Conservation (phyloP, 371 early-diverging fungal genomes). For the Mucor saturninus region DNA sequence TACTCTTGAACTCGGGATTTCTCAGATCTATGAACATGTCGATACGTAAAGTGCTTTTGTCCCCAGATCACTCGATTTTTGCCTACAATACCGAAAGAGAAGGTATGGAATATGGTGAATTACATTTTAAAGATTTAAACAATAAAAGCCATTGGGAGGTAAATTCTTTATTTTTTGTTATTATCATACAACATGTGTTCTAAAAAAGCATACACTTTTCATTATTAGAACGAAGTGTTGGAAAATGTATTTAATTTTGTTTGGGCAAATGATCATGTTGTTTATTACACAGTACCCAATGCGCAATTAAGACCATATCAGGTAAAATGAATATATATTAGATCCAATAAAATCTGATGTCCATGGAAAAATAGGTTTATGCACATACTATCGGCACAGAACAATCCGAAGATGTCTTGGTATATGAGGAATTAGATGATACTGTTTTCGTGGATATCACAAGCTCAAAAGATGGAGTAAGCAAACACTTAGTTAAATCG, state of each 20-base stretch:
- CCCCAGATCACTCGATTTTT: slow-evolving; percentile 63
- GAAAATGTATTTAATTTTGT: slow-evolving; percentile 81
- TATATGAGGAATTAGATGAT: slow-evolving; percentile 72
- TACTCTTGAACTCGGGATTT: slow-evolving; percentile 62
- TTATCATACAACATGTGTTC: too few relatives aligned
- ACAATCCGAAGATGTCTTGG: slow-evolving; percentile 60
- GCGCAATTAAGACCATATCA: slow-evolving; percentile 73
- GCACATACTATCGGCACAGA: slow-evolving; percentile 62
- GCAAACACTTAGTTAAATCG: not conserved
- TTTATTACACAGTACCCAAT: slow-evolving; percentile 80
- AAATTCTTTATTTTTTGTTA: slow-evolving; percentile 8
- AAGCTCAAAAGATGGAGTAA: slow-evolving; percentile 76
- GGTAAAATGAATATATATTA: slow-evolving; percentile 24
- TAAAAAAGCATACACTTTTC: not conserved
- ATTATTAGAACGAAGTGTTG: slow-evolving; percentile 55
- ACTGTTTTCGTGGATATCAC: slow-evolving; percentile 82
- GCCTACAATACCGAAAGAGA: slow-evolving; percentile 66
- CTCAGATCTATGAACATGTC: slow-evolving; percentile 55
- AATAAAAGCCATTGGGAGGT: slow-evolving; percentile 44
- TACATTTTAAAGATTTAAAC: slow-evolving; percentile 60
- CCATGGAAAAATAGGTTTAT: slow-evolving; percentile 20
- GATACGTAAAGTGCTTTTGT: slow-evolving; percentile 64
- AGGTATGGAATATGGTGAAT: slow-evolving; percentile 69
- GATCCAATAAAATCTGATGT: too few relatives aligned
- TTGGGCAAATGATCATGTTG: slow-evolving; percentile 68